Percentiles rank a stretch among this genome's conserved stretches.
phyloP scores from a whole-genome alignment of 2,329 filamentous ascomycete species.

The Sporothrix pseudoabietina region DNA sequence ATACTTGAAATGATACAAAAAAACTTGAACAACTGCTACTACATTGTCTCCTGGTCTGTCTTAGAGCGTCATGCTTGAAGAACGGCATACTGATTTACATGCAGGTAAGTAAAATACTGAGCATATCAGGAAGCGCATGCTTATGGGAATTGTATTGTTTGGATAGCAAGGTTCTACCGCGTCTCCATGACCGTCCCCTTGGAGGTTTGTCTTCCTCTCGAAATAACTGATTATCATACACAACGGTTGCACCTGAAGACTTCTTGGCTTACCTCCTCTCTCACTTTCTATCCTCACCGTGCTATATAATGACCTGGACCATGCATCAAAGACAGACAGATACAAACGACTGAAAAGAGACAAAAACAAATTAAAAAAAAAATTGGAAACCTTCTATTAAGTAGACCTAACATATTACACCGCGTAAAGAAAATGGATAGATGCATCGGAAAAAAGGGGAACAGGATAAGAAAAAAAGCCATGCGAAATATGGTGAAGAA shows the following conservation, averaged over 20 bases:
- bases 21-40: conserved; percentile 27
- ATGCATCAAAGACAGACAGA: neutral
- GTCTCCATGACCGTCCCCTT: neutral
- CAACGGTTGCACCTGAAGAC: neutral
- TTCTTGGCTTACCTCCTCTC: neutral
- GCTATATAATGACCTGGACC: neutral
- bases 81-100: neutral
- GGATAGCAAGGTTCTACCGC: neutral
- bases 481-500: neutral
- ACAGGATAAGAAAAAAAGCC: neutral
- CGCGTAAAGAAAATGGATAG: conserved; percentile 24
- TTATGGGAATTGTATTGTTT: neutral
- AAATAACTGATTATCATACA: neutral
- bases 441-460: neutral
- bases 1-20: conserved; percentile 30
- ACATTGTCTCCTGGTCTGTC: neutral
- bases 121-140: neutral
- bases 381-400: conserved; percentile 25
- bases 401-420: conserved; percentile 25
- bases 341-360: neutral
- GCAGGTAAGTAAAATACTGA: neutral
- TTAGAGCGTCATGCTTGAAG: neutral
- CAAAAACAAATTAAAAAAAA: neutral
- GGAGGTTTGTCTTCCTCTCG: neutral
- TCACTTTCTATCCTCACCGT: neutral